These are phyloP conservation scores for Prunus armeniaca DNA, from an alignment of 306 rosid genomes.

Conservation along the genomic window DNA sequence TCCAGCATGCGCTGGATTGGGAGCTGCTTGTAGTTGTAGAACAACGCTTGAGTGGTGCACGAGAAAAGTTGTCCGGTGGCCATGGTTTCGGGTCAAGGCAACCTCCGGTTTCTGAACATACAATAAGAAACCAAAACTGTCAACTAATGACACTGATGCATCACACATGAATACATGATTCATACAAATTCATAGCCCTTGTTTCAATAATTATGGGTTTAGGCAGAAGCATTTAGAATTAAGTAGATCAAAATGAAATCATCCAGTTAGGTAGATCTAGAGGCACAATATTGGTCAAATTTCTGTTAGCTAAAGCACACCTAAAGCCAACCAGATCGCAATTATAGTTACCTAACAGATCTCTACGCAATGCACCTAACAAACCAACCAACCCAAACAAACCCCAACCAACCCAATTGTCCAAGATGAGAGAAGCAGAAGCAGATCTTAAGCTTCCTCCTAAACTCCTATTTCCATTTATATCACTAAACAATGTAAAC, in stretches of 20 bases:
- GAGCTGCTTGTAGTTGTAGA: conserved; percentile 97
- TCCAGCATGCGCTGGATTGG: conserved; percentile 99
- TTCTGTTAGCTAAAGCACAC: neutral
- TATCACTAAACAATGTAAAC: neutral
- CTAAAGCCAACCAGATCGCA: neutral
- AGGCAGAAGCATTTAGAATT: neutral
- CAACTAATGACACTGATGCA: neutral
- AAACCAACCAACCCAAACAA: neutral
- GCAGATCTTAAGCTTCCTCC: conserved; percentile 20
- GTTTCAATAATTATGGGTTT: neutral
- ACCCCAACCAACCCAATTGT: conserved; percentile 14
- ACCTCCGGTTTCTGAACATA: conserved; percentile 37
- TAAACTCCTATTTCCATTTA: neutral
- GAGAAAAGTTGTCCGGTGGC: conserved; percentile 96
- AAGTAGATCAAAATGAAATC: neutral
- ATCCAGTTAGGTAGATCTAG: conserved; percentile 13
- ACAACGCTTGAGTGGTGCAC: conserved; percentile 83
- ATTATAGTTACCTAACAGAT: conserved; percentile 9
- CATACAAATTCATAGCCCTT: neutral
- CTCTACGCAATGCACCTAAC: conserved; percentile 9
- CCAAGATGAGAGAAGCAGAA: neutral
- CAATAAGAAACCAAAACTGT: neutral
- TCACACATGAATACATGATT: neutral
- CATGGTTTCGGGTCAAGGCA: conserved; percentile 46
- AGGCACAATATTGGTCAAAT: neutral